phyloP scores from a whole-genome alignment of 805 yeast species.

The Candida namnaoensis region DNA sequence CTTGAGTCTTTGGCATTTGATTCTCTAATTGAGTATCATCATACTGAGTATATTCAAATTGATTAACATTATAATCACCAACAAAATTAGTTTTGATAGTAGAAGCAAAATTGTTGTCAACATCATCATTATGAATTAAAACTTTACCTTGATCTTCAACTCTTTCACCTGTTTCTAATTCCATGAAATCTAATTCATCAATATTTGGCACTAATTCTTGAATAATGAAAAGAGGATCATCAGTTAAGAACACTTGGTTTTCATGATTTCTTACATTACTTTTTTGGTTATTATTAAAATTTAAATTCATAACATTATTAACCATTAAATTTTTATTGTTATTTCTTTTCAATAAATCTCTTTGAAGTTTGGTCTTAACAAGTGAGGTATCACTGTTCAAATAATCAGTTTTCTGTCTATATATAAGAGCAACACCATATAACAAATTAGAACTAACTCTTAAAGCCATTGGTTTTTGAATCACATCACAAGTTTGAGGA shows the following conservation, averaged over 20 bases:
- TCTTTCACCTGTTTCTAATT: neutral
- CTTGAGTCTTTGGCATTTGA: neutral
- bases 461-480: slow-evolving; percentile 15
- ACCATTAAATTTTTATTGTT: slow-evolving; percentile 1
- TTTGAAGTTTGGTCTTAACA: slow-evolving; percentile 14
- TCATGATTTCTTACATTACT: neutral
- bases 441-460: slow-evolving; percentile 31
- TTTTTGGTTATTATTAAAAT: neutral
- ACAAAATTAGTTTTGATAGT: neutral
- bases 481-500: slow-evolving; percentile 30
- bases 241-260: slow-evolving; percentile 16
- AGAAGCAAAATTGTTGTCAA: slow-evolving; percentile 9
- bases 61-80: neutral
- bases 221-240: slow-evolving; percentile 30
- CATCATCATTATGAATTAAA: slow-evolving; percentile 9
- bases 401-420: slow-evolving; percentile 39
- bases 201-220: slow-evolving; percentile 21
- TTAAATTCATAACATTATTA: neutral
- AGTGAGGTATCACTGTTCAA: slow-evolving; percentile 21
- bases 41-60: too few relatives aligned
- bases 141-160: neutral
- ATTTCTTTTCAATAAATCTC: slow-evolving; percentile 8
- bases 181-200: slow-evolving; percentile 10
- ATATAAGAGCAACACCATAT: slow-evolving; percentile 37
- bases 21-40: neutral